Conservation (phyloP, 2,329 filamentous ascomycete species). For the Penicillium aurantiogriseum region DNA sequence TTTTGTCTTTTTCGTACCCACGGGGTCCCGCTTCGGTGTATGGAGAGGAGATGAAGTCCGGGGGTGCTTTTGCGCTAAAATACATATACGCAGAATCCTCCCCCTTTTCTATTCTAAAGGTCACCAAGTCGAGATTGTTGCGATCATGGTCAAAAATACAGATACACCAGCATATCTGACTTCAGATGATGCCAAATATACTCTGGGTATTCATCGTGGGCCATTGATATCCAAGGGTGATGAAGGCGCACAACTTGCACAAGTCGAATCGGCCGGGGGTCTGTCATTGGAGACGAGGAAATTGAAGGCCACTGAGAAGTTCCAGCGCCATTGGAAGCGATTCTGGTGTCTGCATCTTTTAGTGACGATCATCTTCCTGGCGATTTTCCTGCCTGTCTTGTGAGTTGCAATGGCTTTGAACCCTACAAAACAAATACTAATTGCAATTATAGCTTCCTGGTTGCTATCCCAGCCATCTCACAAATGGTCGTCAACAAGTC, state of each 20-base stretch:
- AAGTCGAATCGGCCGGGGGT: conserved; percentile 29
- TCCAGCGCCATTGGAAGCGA: conserved; percentile 38
- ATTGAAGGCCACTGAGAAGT: conserved; percentile 26
- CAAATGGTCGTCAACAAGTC: conserved; percentile 41
- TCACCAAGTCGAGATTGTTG: neutral
- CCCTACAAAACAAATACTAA: neutral
- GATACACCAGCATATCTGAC: conserved; percentile 28
- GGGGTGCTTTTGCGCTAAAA: neutral
- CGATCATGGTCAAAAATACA: conserved; percentile 24
- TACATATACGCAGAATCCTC: conserved; percentile 7
- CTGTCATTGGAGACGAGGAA: conserved; percentile 27
- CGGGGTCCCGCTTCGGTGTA: neutral
- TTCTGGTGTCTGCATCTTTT: conserved; percentile 43
- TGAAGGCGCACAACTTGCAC: conserved; percentile 22
- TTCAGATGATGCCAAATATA: conserved; percentile 31
- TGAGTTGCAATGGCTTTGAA: conserved; percentile 20
- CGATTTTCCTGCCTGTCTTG: conserved; percentile 43
- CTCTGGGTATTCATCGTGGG: conserved; percentile 32
- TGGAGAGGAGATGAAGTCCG: neutral
- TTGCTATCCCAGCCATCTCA: conserved; percentile 43
- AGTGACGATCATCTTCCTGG: conserved; percentile 36
- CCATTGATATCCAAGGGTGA: conserved; percentile 22
- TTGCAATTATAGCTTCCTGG: conserved; percentile 35
- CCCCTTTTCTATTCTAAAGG: neutral
- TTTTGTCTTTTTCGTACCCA: neutral